Percentiles rank a stretch among this genome's conserved stretches.
phyloP scores from a whole-genome alignment of 768 basidiomycete genomes.

The Lanmaoa pseudosensibilis region DNA sequence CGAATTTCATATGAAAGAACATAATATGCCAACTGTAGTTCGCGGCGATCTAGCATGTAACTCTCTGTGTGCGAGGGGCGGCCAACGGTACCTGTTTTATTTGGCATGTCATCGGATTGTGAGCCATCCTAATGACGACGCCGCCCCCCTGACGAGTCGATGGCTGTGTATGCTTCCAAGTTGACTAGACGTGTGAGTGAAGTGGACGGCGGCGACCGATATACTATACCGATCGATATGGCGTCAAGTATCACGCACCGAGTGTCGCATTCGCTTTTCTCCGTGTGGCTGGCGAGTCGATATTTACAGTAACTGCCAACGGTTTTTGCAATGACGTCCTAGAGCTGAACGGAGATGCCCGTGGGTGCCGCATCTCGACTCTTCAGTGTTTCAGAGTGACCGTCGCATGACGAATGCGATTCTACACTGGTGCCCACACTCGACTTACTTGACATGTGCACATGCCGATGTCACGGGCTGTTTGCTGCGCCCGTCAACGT shows the following conservation, averaged over 20 bases:
- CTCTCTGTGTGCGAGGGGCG: neutral
- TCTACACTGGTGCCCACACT: no score
- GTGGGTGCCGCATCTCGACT: no score
- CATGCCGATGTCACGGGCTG: no score
- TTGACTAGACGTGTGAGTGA: no score
- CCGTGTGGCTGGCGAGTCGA: no score
- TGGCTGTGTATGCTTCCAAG: no score
- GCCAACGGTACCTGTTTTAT: no score
- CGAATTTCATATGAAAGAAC: conserved; percentile 1
- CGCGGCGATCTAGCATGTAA: neutral
- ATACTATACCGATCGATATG: neutral
- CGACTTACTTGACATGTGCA: no score
- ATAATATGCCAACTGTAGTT: neutral
- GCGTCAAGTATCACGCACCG: neutral
- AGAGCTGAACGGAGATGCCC: neutral
- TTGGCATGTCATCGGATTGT: neutral
- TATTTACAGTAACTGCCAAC: no score
- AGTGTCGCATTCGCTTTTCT: neutral
- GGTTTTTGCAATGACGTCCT: neutral
- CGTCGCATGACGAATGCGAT: no score
- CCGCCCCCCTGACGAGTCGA: neutral
- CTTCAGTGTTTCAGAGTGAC: no score
- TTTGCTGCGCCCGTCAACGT: no score
- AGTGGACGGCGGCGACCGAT: neutral
- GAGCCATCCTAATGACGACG: neutral